A percentile compares a stretch with the other conserved stretches of the same genome.
These are phyloP conservation scores for Boehmeria nivea DNA, from an alignment of 306 rosid species.

Conservation along the genomic window DNA sequence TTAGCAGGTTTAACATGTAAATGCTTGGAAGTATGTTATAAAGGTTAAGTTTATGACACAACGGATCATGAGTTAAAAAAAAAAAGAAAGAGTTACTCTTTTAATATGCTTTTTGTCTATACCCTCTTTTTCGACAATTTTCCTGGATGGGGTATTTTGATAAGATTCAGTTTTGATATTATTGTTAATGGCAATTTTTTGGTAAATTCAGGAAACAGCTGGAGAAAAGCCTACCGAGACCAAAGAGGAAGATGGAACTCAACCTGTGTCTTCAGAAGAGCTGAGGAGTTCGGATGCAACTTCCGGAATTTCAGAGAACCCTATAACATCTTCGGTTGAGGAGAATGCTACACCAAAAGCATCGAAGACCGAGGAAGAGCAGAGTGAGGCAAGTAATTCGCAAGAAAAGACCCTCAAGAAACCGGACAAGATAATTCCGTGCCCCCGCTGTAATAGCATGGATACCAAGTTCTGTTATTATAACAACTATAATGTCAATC, in stretches of 20 bases:
- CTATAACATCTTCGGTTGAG: slow-evolving; percentile 29
- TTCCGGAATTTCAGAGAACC: slow-evolving; percentile 13
- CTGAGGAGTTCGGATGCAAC: slow-evolving; percentile 19
- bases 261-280: slow-evolving; percentile 21
- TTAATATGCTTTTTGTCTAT: background rate
- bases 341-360: slow-evolving; percentile 14
- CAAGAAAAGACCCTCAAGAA: slow-evolving; percentile 47
- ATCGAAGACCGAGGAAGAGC: slow-evolving; percentile 38
- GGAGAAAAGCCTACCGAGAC: slow-evolving; percentile 19
- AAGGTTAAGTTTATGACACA: background rate
- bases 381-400: slow-evolving; percentile 32
- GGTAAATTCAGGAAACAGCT: slow-evolving; percentile 24
- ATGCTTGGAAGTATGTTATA: too few relatives aligned
- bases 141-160: background rate
- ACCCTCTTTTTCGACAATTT: background rate
- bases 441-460: slow-evolving; percentile 54
- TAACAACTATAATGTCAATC: slow-evolving; percentile 48
- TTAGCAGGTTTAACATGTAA: too few relatives aligned
- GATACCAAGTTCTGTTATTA: slow-evolving; percentile 57
- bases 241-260: slow-evolving; percentile 17
- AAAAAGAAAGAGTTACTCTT: too few relatives aligned
- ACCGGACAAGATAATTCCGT: slow-evolving; percentile 48
- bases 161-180: slow-evolving; percentile 5
- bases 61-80: background rate
- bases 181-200: background rate